Evolutionary conservation across 108 stramenopile species (phyloP).

Genomic region (Parmales sp.): DNA sequence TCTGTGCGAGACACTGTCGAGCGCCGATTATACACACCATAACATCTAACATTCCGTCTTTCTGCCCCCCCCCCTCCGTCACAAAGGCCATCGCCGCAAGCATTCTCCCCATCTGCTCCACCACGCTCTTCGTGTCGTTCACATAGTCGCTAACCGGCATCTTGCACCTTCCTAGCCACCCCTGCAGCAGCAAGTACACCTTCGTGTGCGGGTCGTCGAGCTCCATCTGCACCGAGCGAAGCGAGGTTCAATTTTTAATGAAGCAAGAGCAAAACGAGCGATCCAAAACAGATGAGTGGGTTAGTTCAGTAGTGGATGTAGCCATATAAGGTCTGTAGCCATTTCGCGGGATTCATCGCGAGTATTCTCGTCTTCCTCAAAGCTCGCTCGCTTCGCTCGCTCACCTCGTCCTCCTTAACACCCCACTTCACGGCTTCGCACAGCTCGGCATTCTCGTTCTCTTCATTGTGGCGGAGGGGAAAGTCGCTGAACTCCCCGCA

Average conservation of each 20-base stretch:
- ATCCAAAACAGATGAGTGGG: too few species aligned
- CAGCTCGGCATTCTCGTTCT: conserved; percentile 81
- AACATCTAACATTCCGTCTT: not conserved
- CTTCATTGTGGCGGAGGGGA: conserved; percentile 98
- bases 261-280: too few species aligned
- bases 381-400: too few species aligned
- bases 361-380: too few species aligned
- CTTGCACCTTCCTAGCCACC: conserved; percentile 57
- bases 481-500: conserved; percentile 91
- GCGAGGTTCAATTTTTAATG: too few species aligned
- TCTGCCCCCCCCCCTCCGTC: conserved; percentile 43
- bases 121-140: conserved; percentile 85
- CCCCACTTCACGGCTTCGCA: conserved; percentile 73
- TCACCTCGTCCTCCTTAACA: conserved; percentile 38
- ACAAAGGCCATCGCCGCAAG: conserved; percentile 92
- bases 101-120: conserved; percentile 89
- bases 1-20: not conserved
- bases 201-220: conserved; percentile 80
- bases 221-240: too few species aligned
- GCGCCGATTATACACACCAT: not conserved
- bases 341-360: too few species aligned
- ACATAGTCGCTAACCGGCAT: conserved; percentile 95
- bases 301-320: too few species aligned
- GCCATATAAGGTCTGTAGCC: too few species aligned
- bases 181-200: conserved; percentile 85